Evolutionary conservation across 306 rosid genomes (phyloP).

Genomic region (Trifolium dubium): DNA sequence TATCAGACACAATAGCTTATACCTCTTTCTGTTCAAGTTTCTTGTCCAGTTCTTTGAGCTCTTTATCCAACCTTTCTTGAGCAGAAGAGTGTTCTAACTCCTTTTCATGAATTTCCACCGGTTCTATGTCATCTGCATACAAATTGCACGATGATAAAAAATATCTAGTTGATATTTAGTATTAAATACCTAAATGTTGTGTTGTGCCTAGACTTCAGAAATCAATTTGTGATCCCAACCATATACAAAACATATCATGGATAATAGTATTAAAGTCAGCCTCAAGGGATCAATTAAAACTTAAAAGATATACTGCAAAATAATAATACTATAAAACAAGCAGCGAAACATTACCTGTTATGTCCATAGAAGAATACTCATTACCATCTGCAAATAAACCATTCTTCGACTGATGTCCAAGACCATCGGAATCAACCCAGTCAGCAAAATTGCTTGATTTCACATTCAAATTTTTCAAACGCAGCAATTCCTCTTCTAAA

Average conservation of each 20-base stretch:
- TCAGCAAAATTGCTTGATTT: constrained; percentile 56
- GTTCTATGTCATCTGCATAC: constrained; percentile 57
- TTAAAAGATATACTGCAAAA: constrained; percentile 10
- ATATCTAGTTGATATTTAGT: neutral
- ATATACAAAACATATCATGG: neutral
- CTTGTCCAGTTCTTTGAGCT: constrained; percentile 91
- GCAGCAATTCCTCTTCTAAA: constrained; percentile 70
- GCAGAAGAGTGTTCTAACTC: constrained; percentile 90
- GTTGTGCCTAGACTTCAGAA: constrained; percentile 8
- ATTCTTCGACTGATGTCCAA: constrained; percentile 57
- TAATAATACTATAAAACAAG: neutral
- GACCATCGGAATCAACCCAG: constrained; percentile 68
- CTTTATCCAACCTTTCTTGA: constrained; percentile 84
- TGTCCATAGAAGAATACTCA: constrained; percentile 64
- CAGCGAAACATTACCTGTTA: constrained; percentile 59
- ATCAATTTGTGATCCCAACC: constrained; percentile 5
- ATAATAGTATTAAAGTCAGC: neutral
- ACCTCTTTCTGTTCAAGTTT: constrained; percentile 98
- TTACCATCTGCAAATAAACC: constrained; percentile 58
- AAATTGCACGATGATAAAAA: constrained; percentile 2
- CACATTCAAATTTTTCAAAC: constrained; percentile 49
- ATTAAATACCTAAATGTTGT: constrained; percentile 13
- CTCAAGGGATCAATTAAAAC: neutral
- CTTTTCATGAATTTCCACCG: constrained; percentile 68
- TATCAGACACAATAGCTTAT: neutral